Evolutionary conservation across 1,284 basidiomycete species (phyloP), one percentile per base, ranked within the genome.

Genomic region (Cronartium ribicola): DNA sequence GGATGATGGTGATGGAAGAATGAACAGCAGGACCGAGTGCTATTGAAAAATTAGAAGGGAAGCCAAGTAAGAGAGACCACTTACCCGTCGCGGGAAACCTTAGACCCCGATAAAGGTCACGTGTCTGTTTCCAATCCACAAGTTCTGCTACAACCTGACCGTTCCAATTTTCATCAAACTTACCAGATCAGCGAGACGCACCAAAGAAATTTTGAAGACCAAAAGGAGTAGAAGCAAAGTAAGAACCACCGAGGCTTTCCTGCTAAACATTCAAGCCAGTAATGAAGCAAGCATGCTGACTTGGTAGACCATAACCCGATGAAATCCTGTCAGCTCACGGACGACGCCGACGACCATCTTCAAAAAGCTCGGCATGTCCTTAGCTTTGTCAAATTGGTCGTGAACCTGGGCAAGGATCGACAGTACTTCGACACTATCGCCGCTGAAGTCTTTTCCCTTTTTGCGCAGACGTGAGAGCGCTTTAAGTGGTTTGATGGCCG

Each of bases 261-360:
- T 29, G 14, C 29, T 36, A 20, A 65, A 10, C 13, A 71, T 40
- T 44, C 67, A 66, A 29, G 29, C 17, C 11, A 46, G 17, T 37
- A 29, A 43, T 13, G 51, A 29, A 20, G 14, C 5, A 55, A 55
- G 51, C n/a, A 29, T 4, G 46, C 60, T 17, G n/a, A 90, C 90
- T 81, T 92, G 90, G 80, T 94, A 94, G n/a, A 92, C 85, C 81
- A 94, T 83, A n/a, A 92, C 90, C 8, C 91, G 86, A 80, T 92
- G 90, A 79, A 92, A 92, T 79, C 89, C 89, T 6, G 89, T 89
- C 74, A 94, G 80, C 79, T 94, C 91, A 80, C 91, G 90, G 76
- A 93, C 86, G 29, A 94, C 85, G 2, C 91, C 90, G 5, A 90
- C 90, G 0, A 87, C 86, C 67, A 93, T 85, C 74, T 91, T 90